These are phyloP conservation scores for Fragaria nilgerrensis DNA, from an alignment of 306 rosid species.

Conservation along the genomic window DNA sequence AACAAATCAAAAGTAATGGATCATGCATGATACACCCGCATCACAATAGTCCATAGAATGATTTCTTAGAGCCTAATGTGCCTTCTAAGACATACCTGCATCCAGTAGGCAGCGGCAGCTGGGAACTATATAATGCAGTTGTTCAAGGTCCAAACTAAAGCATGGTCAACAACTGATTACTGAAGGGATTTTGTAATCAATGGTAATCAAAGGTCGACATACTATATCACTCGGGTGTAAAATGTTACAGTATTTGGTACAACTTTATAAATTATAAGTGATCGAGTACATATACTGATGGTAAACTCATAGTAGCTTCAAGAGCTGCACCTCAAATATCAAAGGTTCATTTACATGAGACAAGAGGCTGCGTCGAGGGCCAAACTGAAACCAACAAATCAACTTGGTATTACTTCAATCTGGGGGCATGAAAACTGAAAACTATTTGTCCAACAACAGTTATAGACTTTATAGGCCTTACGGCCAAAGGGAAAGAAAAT, in stretches of 20 bases:
- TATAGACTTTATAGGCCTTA: no score
- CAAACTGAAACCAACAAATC: conserved; percentile 63
- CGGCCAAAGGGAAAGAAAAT: background rate
- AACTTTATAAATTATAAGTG: background rate
- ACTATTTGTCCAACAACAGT: background rate
- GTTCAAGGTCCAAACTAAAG: no score
- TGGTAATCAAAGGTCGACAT: no score
- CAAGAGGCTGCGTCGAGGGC: conserved; percentile 85
- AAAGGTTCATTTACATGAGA: conserved; percentile 78
- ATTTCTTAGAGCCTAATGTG: no score
- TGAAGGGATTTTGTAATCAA: background rate
- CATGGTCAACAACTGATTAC: background rate
- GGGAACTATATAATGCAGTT: no score
- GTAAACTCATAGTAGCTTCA: conserved; percentile 56
- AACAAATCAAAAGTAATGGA: no score
- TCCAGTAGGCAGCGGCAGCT: background rate
- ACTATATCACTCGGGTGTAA: background rate
- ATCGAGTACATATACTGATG: background rate
- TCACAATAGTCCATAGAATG: no score
- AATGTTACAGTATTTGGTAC: background rate
- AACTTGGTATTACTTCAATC: background rate
- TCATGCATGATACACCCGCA: no score
- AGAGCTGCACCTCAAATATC: conserved; percentile 86
- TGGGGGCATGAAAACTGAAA: no score
- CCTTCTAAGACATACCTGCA: no score